These are phyloP conservation scores for Zygotorulaspora mrakii DNA, from an alignment of 1,139 yeast species.

Conservation along the genomic window DNA sequence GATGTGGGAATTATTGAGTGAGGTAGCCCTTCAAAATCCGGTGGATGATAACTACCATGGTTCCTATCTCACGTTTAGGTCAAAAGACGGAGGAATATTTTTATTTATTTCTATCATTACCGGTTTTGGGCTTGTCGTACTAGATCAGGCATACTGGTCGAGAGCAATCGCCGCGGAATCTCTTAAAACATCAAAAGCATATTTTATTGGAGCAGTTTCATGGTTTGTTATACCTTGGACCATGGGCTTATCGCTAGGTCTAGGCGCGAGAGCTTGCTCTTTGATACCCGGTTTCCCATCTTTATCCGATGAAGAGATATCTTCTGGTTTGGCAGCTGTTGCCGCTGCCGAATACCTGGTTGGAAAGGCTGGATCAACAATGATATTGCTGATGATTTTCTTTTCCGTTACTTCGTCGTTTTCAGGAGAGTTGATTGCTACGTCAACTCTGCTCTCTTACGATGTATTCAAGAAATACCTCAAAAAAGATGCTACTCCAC, in stretches of 20 bases:
- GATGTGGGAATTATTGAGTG: conserved; percentile 45
- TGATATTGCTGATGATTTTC: conserved; percentile 46
- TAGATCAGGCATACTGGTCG: conserved; percentile 42
- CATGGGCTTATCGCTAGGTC: conserved; percentile 45
- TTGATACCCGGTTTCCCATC: conserved; percentile 36
- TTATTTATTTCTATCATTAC: conserved; percentile 39
- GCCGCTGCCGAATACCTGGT: conserved; percentile 43
- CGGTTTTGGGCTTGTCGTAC: conserved; percentile 40
- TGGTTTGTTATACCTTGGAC: conserved; percentile 47
- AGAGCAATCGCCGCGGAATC: conserved; percentile 43
- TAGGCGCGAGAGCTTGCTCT: conserved; percentile 40
- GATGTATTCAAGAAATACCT: conserved; percentile 47
- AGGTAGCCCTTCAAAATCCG: conserved; percentile 37
- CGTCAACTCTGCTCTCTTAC: conserved; percentile 46
- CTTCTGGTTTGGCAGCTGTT: conserved; percentile 45
- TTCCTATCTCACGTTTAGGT: conserved; percentile 46
- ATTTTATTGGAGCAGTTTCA: conserved; percentile 44
- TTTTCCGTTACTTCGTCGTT: conserved; percentile 49
- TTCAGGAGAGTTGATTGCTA: conserved; percentile 48
- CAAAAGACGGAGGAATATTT: conserved; percentile 43
- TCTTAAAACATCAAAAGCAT: conserved; percentile 41
- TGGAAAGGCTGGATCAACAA: conserved; percentile 45
- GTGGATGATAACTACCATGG: conserved; percentile 47
- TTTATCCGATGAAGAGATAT: conserved; percentile 24
- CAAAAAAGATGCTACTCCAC: conserved; percentile 44